These are phyloP conservation scores for Fusarium dimerum DNA, from an alignment of 2,329 filamentous ascomycete genomes.

Conservation along the genomic window DNA sequence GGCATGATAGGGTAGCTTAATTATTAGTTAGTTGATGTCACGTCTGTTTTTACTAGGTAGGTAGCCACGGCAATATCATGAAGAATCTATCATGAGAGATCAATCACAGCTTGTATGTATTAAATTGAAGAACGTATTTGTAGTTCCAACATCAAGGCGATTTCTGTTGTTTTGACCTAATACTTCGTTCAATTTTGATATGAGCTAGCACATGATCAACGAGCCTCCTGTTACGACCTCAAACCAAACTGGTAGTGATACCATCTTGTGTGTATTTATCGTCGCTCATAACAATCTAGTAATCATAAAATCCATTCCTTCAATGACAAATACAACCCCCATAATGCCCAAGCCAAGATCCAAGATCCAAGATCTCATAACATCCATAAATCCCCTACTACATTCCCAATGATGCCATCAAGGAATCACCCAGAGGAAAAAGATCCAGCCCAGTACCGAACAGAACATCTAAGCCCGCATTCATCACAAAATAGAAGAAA, in stretches of 20 bases:
- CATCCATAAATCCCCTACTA: slow-evolving; percentile 21
- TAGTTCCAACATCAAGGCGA: too few relatives aligned
- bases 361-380: slow-evolving; percentile 6
- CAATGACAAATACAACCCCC: slow-evolving; percentile 4
- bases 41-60: too few relatives aligned
- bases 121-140: too few relatives aligned
- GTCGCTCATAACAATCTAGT: slow-evolving; percentile 29
- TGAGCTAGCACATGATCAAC: not conserved
- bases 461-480: slow-evolving; percentile 3
- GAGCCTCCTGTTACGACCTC: not conserved
- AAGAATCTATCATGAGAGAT: too few relatives aligned
- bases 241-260: slow-evolving; percentile 16
- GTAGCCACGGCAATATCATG: too few relatives aligned
- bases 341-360: slow-evolving; percentile 9
- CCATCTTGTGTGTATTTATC: slow-evolving; percentile 19
- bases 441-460: slow-evolving; percentile 16
- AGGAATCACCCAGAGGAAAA: slow-evolving; percentile 28
- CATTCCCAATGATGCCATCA: slow-evolving; percentile 25
- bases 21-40: too few relatives aligned
- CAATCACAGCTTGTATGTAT: too few relatives aligned
- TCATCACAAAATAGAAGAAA: slow-evolving; percentile 10
- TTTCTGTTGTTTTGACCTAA: too few relatives aligned
- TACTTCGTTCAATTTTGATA: too few relatives aligned
- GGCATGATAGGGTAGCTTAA: too few relatives aligned
- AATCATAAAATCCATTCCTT: slow-evolving; percentile 18